Base-by-base conservation (phyloP, 2,329 filamentous ascomycete species). In the Elsinoe perseae region DNA sequence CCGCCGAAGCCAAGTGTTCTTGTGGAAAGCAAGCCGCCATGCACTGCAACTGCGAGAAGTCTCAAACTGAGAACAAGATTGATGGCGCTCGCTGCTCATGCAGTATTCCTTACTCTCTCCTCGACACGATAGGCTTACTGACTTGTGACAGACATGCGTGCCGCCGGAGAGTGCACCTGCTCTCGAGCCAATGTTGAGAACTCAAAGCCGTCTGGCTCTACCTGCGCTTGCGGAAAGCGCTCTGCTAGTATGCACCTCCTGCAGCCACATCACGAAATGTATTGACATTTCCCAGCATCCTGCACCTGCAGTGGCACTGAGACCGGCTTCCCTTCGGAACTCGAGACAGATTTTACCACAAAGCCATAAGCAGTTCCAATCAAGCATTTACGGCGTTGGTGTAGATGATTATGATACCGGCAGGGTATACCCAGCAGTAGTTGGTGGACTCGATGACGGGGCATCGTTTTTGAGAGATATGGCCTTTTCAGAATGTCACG, bases 311-410 rank as follows among this genome's bases (percentile, higher is more conserved):
- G 89, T 72, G 91, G 88, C 70, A 81, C 81, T 16, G 69, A 80
- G 50, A 79, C 80, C 62, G 79, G 82, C 55, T 80, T 80, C 36
- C 81, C 86, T 62, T 79, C 82, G 25, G 78, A 70, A 57, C 73
- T 85, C 63, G 91, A 96, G 81, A 87, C 80, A 50, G 91, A 96
- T 72, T 96, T 95, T 68, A 96, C 90, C 34, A 89, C 85, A 56
- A 82, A 80, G 74, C 60, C 62, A 50, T 58, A 54, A 52, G 16
- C 18, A 30, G 7, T n/a, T 43, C 2, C 52, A 43, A 14, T 14
- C 14, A n/a, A 54, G 52, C 38, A 54, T 54, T 43, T 16, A 23
- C 32, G 52, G 52, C 34, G 52, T 54, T 43, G 52, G 28, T 10
- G 50, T 16, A n/a, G n/a, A n/a, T 28, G 44, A 30, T 20, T 18